Evolutionary conservation across 768 basidiomycete species (phyloP), one percentile per base, ranked within the genome.

Genomic region (Tulasnella sp.): DNA sequence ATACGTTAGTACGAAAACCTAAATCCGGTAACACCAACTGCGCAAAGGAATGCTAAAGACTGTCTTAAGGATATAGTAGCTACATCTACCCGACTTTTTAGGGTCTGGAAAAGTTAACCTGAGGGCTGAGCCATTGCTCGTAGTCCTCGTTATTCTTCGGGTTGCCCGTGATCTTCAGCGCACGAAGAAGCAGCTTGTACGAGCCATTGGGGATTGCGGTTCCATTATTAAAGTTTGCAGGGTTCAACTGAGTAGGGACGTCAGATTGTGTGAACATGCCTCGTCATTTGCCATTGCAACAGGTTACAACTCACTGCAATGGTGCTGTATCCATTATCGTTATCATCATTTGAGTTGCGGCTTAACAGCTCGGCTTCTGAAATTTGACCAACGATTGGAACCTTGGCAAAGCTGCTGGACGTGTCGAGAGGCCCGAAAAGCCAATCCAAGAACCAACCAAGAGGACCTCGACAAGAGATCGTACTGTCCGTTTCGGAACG

Each of bases 101-200:
- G 11, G 70, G 37, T 35, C 35, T 39, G 35, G 69, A 67, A 72
- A 79, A 55, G 35, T 83, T 82, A 73, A 85, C 77, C 13, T 83
- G 77, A 1, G 85, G 85, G 70, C 83, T 83, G 78, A 85, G 75
- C 83, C 85, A 88, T 39, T 84, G 83, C 82, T 88, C 87, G 80
- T 85, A 88, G 82, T 88, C 86, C 29, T 81, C 82, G 79, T 86
- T 83, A 20, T 84, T 83, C 11, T 80, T 82, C 5, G 83, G 81
- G 77, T 87, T 82, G 2, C 87, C 88, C 23, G 85, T 86, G 51
- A 88, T 84, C 80, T 85, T 86, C 74, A 88, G 81, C 35, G 84
- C 76, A 39, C 51, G 76, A 18, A 70, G 32, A n/a, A 77, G 69
- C 39, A 77, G 20, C 15, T 67, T 42, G 39, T 77, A 77, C 16